Percentiles rank a stretch among this genome's conserved stretches.
These are phyloP conservation scores for Hyphopichia wangnamkhiaoensis DNA, from an alignment of 1,139 yeast genomes.

Conservation along the genomic window DNA sequence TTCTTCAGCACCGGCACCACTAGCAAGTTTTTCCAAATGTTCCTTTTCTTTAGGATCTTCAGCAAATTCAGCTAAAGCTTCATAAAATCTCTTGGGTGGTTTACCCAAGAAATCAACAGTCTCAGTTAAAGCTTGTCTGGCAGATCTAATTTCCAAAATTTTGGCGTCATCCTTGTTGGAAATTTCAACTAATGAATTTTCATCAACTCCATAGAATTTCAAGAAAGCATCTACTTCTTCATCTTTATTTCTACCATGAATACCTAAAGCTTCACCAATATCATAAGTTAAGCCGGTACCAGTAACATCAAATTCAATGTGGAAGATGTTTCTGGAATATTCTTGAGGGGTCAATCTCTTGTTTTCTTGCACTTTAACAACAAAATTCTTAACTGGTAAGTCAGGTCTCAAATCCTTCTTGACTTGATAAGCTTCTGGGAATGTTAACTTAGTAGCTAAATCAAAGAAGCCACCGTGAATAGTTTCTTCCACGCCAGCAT, in stretches of 20 bases:
- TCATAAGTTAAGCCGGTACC: conserved; percentile 91
- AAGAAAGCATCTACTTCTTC: conserved; percentile 70
- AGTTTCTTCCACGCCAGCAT: conserved; percentile 35
- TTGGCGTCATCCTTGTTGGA: conserved; percentile 67
- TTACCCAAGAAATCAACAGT: conserved; percentile 89
- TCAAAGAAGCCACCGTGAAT: conserved; percentile 45
- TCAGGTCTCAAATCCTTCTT: conserved; percentile 77
- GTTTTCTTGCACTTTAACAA: conserved; percentile 89
- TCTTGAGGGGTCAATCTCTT: conserved; percentile 89
- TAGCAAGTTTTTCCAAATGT: conserved; percentile 60
- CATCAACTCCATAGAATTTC: conserved; percentile 67
- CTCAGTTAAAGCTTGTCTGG: conserved; percentile 76
- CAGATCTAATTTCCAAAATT: conserved; percentile 71
- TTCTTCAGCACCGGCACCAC: conserved; percentile 83
- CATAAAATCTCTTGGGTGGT: conserved; percentile 94
- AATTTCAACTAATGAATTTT: conserved; percentile 66
- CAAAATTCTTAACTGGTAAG: conserved; percentile 78
- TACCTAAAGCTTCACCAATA: conserved; percentile 96
- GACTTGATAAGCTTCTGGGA: conserved; percentile 75
- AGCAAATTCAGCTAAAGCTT: conserved; percentile 74
- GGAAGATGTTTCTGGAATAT: conserved; percentile 94
- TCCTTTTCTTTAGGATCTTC: conserved; percentile 67
- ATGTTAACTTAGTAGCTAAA: conserved; percentile 70
- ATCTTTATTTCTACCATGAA: conserved; percentile 83
- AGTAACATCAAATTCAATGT: conserved; percentile 87